Conservation (phyloP, 2,329 filamentous ascomycete species). For the Corynespora cassiicola region DNA sequence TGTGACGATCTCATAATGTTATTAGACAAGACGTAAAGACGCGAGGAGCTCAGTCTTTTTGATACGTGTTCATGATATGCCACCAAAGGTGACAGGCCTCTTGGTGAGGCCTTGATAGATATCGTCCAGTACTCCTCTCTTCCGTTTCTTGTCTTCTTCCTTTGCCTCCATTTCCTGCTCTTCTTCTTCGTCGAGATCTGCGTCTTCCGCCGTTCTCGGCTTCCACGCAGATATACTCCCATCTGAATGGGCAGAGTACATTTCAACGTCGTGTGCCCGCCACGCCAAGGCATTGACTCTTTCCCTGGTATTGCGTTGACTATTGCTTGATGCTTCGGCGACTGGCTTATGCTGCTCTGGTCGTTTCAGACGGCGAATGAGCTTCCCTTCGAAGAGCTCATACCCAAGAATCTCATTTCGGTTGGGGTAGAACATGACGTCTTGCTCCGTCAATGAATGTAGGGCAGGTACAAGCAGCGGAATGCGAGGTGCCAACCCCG, state of each 20-base stretch:
- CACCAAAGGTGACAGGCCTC: constrained; percentile 68
- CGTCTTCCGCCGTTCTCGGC: constrained; percentile 62
- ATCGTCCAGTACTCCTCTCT: constrained; percentile 79
- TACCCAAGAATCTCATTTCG: constrained; percentile 76
- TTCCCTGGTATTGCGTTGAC: constrained; percentile 42
- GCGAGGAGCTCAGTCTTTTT: neutral
- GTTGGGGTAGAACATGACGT: constrained; percentile 82
- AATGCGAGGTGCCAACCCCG: constrained; percentile 46
- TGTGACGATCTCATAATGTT: constrained; percentile 4
- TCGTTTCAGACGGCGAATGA: constrained; percentile 74
- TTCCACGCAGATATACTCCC: constrained; percentile 84
- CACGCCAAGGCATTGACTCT: constrained; percentile 78
- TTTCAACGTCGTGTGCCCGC: constrained; percentile 71
- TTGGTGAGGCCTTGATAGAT: constrained; percentile 80
- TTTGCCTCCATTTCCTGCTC: constrained; percentile 41
- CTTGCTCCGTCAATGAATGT: constrained; percentile 62
- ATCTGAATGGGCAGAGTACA: constrained; percentile 85
- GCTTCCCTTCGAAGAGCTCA: constrained; percentile 76
- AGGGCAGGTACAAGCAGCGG: constrained; percentile 65
- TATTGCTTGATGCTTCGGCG: constrained; percentile 34
- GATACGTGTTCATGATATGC: constrained; percentile 13
- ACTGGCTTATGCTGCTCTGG: constrained; percentile 50
- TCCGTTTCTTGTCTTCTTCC: constrained; percentile 60
- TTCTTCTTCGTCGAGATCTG: constrained; percentile 51
- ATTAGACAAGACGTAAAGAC: neutral